phyloP scores from a whole-genome alignment of 306 rosid species.

The Aeschynomene evenia region DNA sequence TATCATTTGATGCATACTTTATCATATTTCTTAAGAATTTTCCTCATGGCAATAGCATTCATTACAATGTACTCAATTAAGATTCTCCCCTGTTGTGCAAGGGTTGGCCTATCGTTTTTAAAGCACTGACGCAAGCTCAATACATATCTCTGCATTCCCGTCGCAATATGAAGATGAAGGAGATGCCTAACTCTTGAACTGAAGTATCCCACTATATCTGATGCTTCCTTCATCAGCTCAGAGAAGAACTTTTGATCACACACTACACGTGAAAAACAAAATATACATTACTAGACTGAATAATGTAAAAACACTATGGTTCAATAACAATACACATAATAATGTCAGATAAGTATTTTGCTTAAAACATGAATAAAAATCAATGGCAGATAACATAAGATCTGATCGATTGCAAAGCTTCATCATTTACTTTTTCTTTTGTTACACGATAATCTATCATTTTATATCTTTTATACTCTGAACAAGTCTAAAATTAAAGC shows the following conservation, averaged over 20 bases:
- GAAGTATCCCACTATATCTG: constrained; percentile 66
- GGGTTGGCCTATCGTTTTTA: constrained; percentile 51
- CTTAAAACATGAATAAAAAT: background rate
- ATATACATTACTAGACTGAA: constrained; percentile 6
- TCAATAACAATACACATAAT: background rate
- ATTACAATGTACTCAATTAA: constrained; percentile 75
- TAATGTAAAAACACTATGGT: background rate
- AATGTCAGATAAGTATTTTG: background rate
- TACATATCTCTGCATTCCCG: constrained; percentile 70
- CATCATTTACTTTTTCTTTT: background rate
- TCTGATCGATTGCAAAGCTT: background rate
- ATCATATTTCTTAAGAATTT: constrained; percentile 93
- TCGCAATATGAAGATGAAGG: constrained; percentile 76
- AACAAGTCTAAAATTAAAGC: background rate
- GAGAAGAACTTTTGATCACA: constrained; percentile 78
- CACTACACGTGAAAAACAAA: constrained; percentile 41
- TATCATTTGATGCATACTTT: constrained; percentile 51
- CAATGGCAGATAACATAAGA: constrained; percentile 8
- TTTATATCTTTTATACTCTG: no score
- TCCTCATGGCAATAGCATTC: constrained; percentile 85
- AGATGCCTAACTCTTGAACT: constrained; percentile 73
- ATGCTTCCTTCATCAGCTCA: constrained; percentile 84
- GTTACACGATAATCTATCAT: background rate
- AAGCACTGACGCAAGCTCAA: constrained; percentile 59
- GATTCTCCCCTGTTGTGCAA: constrained; percentile 70